A percentile compares a stretch with the other conserved stretches of the same genome.
phyloP scores from a whole-genome alignment of 1,284 basidiomycete species.

The Cutaneotrichosporon spelunceum region DNA sequence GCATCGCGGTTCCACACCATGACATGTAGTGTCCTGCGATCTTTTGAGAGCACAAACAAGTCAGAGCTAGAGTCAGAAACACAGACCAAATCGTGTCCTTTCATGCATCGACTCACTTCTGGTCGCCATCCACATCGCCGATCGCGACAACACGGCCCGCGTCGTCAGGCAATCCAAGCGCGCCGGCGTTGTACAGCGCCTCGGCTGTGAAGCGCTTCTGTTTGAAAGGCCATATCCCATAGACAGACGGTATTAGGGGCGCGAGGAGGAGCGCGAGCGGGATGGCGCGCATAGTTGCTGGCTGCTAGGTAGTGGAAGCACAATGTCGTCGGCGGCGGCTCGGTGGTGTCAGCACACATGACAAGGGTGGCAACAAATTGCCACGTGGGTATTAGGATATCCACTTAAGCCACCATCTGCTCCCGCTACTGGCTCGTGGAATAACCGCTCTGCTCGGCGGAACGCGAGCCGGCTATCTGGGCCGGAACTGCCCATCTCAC shows the following conservation, averaged over 20 bases:
- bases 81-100: constrained; percentile 4
- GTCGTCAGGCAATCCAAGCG: constrained; percentile 68
- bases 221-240: constrained; percentile 67
- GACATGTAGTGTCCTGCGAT: constrained; percentile 69
- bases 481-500: neutral
- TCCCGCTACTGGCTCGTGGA: neutral
- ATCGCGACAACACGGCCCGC: constrained; percentile 73
- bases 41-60: constrained; percentile 67
- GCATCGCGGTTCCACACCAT: constrained; percentile 77
- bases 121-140: constrained; percentile 93
- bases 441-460: neutral
- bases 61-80: constrained; percentile 63
- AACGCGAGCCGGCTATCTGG: neutral
- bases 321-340: neutral
- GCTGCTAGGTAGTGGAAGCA: neutral
- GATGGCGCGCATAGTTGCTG: constrained; percentile 14
- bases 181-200: constrained; percentile 73
- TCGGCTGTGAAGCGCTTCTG: constrained; percentile 83
- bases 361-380: neutral
- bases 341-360: neutral
- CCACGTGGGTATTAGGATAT: neutral
- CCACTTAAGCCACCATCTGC: neutral
- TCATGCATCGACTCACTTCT: constrained; percentile 64
- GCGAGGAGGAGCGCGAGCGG: constrained; percentile 15
- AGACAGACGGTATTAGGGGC: constrained; percentile 8